phyloP scores from a whole-genome alignment of 768 basidiomycete species.

The Rhodotorula babjevae region DNA sequence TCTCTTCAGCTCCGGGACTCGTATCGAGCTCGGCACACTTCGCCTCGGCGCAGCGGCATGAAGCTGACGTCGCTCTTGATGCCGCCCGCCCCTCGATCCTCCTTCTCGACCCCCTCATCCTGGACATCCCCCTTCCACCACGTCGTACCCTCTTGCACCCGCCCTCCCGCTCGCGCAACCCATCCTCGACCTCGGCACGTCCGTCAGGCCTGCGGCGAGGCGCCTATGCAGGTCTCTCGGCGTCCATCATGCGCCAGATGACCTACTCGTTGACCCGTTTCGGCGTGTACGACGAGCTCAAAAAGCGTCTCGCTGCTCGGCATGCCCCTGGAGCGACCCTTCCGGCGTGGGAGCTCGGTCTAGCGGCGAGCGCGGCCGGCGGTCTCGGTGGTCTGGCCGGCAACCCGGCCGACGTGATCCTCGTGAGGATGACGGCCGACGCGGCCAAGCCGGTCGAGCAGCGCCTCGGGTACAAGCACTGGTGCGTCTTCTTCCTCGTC shows the following conservation, averaged over 20 bases:
- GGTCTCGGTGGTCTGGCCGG: conserved; percentile 41
- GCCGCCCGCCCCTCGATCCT: no score
- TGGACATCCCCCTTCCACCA: no score
- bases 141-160: no score
- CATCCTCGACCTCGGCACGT: no score
- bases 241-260: conserved; percentile 43
- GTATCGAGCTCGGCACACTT: no score
- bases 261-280: conserved; percentile 43
- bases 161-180: no score
- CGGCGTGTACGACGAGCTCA: conserved; percentile 42
- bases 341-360: conserved; percentile 32
- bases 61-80: no score
- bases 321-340: conserved; percentile 6
- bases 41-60: no score
- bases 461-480: conserved; percentile 40
- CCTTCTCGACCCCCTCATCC: no score
- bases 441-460: conserved; percentile 23
- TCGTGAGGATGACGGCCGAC: conserved; percentile 43
- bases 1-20: no score
- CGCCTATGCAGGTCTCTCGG: conserved; percentile 42
- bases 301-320: conserved; percentile 20
- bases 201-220: conserved; percentile 38
- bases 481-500: conserved; percentile 24
- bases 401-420: conserved; percentile 42
- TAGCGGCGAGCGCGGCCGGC: conserved; percentile 37